Evolutionary conservation across 768 basidiomycete genomes (phyloP).

Genomic region (Tulasnella sp.): DNA sequence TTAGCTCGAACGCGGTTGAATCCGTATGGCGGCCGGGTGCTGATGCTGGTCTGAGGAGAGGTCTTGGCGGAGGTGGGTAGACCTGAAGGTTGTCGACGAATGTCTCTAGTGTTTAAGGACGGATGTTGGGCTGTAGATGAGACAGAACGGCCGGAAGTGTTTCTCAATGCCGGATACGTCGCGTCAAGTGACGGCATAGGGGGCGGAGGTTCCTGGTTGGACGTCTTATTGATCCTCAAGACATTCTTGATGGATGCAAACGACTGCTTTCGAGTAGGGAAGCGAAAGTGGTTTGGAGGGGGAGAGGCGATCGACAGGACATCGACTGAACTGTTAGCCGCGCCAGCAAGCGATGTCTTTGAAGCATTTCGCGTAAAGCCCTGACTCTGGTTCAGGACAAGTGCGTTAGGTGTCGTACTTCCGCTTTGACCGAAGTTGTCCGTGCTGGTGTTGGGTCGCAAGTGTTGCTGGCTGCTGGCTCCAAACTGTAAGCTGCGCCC

Average conservation of each 20-base stretch:
- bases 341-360: conserved; percentile 50
- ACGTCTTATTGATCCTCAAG: conserved; percentile 55
- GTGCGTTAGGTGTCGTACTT: conserved; percentile 7
- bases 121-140: conserved; percentile 50
- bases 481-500: conserved; percentile 13
- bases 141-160: conserved; percentile 73
- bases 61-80: not conserved
- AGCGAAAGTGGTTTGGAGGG: conserved; percentile 34
- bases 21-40: not conserved
- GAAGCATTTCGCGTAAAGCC: conserved; percentile 30
- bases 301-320: conserved; percentile 5
- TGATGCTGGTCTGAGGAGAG: not conserved
- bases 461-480: conserved; percentile 26
- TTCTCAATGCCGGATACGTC: conserved; percentile 55
- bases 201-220: conserved; percentile 36
- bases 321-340: not conserved
- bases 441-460: conserved; percentile 45
- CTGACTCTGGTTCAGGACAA: conserved; percentile 4
- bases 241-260: conserved; percentile 82
- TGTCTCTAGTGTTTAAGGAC: not conserved
- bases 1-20: not conserved
- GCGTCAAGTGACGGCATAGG: conserved; percentile 68
- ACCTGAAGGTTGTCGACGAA: not conserved
- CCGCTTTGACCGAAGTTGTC: conserved; percentile 21
- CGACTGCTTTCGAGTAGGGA: conserved; percentile 69